Percentiles rank a stretch among this genome's conserved stretches.
phyloP scores from a whole-genome alignment of 768 basidiomycete genomes.

The Hysterangium stoloniferum region DNA sequence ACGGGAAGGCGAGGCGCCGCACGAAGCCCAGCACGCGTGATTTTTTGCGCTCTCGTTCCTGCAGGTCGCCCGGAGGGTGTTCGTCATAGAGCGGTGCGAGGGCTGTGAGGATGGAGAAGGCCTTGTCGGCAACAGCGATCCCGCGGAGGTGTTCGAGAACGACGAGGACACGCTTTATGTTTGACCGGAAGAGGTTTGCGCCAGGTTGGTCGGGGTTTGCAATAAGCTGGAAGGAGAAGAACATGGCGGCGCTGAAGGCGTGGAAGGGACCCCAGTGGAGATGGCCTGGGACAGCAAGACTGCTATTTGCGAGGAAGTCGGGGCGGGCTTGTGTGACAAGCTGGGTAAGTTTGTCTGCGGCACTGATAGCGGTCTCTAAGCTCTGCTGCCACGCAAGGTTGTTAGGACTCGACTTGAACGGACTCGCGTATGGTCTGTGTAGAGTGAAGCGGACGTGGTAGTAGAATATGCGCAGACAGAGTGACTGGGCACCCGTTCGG shows the following conservation, averaged over 20 bases:
- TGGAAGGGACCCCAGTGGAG: constrained; percentile 82
- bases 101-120: constrained; percentile 59
- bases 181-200: constrained; percentile 65
- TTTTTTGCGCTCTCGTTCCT: constrained; percentile 52
- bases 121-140: constrained; percentile 65
- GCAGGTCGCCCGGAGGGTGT: constrained; percentile 21
- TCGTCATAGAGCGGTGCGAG: constrained; percentile 67
- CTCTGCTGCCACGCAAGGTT: constrained; percentile 16
- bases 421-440: constrained; percentile 66
- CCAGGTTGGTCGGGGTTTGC: constrained; percentile 75
- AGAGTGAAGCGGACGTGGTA: constrained; percentile 81
- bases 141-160: constrained; percentile 61
- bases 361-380: constrained; percentile 65
- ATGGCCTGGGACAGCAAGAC: constrained; percentile 69
- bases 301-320: constrained; percentile 62
- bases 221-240: constrained; percentile 85
- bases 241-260: constrained; percentile 81
- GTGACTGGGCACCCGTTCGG: constrained; percentile 71
- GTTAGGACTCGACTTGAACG: constrained; percentile 15
- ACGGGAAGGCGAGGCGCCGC: constrained; percentile 75
- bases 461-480: constrained; percentile 70
- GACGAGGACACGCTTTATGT: constrained; percentile 59
- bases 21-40: constrained; percentile 56
- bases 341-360: constrained; percentile 71
- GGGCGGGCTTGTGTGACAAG: constrained; percentile 71